phyloP scores from a whole-genome alignment of 352 stramenopile genomes.

The Phytopythium litorale region DNA sequence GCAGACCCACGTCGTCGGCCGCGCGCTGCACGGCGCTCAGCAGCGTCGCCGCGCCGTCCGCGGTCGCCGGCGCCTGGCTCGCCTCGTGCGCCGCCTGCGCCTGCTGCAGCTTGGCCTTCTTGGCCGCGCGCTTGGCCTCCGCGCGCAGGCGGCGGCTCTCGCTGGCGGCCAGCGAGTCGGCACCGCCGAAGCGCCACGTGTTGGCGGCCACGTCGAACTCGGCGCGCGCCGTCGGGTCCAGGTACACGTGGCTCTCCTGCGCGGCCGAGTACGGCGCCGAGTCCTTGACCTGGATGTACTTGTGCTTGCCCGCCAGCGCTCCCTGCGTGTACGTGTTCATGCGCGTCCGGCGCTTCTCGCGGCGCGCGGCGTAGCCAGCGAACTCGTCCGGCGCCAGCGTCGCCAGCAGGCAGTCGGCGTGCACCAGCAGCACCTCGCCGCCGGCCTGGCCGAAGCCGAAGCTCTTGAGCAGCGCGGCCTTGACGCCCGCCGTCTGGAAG shows the following conservation, averaged over 20 bases:
- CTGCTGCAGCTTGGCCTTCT: slow-evolving; percentile 33
- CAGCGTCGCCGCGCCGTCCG: slow-evolving; percentile 37
- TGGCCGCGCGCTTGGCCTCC: slow-evolving; percentile 34
- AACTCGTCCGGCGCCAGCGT: slow-evolving; percentile 46
- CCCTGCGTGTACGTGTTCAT: slow-evolving; percentile 79
- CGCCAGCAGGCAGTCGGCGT: slow-evolving; percentile 69
- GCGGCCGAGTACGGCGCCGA: slow-evolving; percentile 72
- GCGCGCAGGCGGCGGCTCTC: slow-evolving; percentile 22
- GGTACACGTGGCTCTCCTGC: slow-evolving; percentile 83
- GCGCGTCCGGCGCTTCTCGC: slow-evolving; percentile 53
- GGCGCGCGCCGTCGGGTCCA: slow-evolving; percentile 77
- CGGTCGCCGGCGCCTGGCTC: not conserved
- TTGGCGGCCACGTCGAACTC: slow-evolving; percentile 58
- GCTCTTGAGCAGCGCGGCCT: slow-evolving; percentile 79
- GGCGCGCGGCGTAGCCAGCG: slow-evolving; percentile 50
- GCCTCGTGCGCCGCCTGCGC: not conserved
- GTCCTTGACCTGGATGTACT: slow-evolving; percentile 80
- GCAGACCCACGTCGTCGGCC: slow-evolving; percentile 43
- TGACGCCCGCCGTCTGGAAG: slow-evolving; percentile 74
- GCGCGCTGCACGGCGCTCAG: slow-evolving; percentile 53
- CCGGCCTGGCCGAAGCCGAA: slow-evolving; percentile 83
- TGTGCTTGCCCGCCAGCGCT: slow-evolving; percentile 73
- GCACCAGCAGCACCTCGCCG: slow-evolving; percentile 69
- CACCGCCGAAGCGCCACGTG: slow-evolving; percentile 71
- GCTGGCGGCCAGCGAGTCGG: slow-evolving; percentile 28